These are phyloP conservation scores for Pulicaria dysenterica DNA, from an alignment of 129 eudicot genomes.

Conservation along the genomic window DNA sequence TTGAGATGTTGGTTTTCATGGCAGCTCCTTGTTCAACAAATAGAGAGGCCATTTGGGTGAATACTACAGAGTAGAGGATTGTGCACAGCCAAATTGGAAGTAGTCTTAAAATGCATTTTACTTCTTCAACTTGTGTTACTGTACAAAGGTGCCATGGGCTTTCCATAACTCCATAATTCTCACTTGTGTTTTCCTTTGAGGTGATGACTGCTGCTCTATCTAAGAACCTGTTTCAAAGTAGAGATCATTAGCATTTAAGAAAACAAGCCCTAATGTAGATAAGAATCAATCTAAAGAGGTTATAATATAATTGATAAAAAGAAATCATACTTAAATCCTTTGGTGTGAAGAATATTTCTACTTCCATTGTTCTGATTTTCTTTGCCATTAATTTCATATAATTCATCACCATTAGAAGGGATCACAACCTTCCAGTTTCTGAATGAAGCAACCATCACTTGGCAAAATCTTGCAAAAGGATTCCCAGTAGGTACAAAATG, in stretches of 20 bases:
- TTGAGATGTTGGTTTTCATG: constrained; percentile 54
- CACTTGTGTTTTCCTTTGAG: constrained; percentile 35
- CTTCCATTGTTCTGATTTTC: constrained; percentile 43
- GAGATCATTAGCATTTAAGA: constrained; percentile 6
- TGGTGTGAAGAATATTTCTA: constrained; percentile 67
- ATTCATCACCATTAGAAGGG: constrained; percentile 51
- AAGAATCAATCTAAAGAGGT: neutral
- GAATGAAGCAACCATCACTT: constrained; percentile 58
- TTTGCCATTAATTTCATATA: constrained; percentile 49
- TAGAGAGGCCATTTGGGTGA: constrained; percentile 81
- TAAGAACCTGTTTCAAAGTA: constrained; percentile 49
- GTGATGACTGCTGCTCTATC: constrained; percentile 71
- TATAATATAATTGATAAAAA: neutral
- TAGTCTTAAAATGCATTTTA: constrained; percentile 76
- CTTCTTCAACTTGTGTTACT: constrained; percentile 87
- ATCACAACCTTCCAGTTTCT: constrained; percentile 57
- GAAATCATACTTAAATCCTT: constrained; percentile 63
- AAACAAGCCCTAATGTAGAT: too few relatives aligned
- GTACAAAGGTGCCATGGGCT: constrained; percentile 65
- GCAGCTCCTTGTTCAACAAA: constrained; percentile 93
- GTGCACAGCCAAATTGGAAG: constrained; percentile 93
- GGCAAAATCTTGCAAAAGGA: constrained; percentile 71
- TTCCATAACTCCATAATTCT: neutral
- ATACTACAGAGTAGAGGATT: constrained; percentile 73
- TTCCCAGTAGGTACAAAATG: constrained; percentile 63